Evolutionary conservation across 2,329 filamentous ascomycete species (phyloP).

Genomic region (Ascochyta lentis): DNA sequence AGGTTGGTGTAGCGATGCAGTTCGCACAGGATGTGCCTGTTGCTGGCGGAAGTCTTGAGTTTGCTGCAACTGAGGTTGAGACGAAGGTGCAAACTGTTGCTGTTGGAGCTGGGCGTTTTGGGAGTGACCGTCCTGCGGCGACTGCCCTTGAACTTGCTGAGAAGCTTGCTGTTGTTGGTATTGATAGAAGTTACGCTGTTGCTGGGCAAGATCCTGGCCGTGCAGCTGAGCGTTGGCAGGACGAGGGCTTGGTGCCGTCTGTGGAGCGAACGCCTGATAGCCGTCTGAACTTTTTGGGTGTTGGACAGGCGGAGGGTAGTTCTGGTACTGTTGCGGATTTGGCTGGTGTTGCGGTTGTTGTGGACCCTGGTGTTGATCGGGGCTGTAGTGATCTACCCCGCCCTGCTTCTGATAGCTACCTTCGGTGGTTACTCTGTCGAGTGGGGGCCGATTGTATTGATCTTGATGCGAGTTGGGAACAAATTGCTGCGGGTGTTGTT

Average conservation of each 20-base stretch:
- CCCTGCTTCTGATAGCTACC: slow-evolving; percentile 47
- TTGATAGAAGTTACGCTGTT: slow-evolving; percentile 42
- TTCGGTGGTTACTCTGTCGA: slow-evolving; percentile 49
- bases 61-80: slow-evolving; percentile 42
- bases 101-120: slow-evolving; percentile 37
- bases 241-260: slow-evolving; percentile 39
- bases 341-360: slow-evolving; percentile 37
- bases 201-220: slow-evolving; percentile 32
- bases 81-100: slow-evolving; percentile 29
- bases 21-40: slow-evolving; percentile 33
- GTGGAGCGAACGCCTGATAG: slow-evolving; percentile 45
- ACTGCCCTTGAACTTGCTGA: slow-evolving; percentile 36
- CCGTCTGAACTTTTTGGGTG: slow-evolving; percentile 32
- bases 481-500: slow-evolving; percentile 29
- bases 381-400: slow-evolving; percentile 50
- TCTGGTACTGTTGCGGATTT: slow-evolving; percentile 37
- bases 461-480: slow-evolving; percentile 38
- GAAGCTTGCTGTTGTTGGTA: slow-evolving; percentile 38
- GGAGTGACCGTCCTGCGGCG: slow-evolving; percentile 34
- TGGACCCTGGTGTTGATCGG: slow-evolving; percentile 43
- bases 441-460: slow-evolving; percentile 45
- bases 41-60: slow-evolving; percentile 39
- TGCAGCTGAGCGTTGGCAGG: slow-evolving; percentile 40
- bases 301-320: slow-evolving; percentile 38
- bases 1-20: slow-evolving; percentile 39